Evolutionary conservation across 2,329 filamentous ascomycete species (phyloP), one percentile per base, ranked within the genome.

Genomic region (Fusarium chuoi): DNA sequence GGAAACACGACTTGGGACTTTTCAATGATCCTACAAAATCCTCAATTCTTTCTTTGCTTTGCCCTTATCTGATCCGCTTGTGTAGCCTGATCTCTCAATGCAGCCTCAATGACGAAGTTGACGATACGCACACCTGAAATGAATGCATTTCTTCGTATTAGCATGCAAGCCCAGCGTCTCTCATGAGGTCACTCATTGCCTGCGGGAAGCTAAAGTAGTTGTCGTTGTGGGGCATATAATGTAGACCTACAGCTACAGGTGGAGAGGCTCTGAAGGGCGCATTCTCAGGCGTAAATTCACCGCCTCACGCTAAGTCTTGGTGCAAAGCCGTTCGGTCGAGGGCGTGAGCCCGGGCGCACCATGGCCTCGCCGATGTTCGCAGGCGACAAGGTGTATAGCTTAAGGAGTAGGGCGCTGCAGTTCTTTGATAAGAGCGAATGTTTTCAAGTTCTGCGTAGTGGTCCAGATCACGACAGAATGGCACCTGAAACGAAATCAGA

Each of bases 61-160:
- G 2, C 3, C 6, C 7, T 3, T 0, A 22, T 11, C 4, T 5
- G 18, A 1, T 22, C 20, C 4, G 3, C 3, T 10, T 15, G 1
- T 9, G 6, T 10, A 6, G 9, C 17, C 49, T 22, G 3, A 20
- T 5, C 12, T 22, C 1, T 9, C 7, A 22, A 12, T 15, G 13
- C 13, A 26, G 3, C 0, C 2, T 14, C 0, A 26, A 1, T 15
- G 6, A 8, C 3, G 12, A 35, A 12, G 5, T 20, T 17, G 10
- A 3, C 4, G 17, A 22, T 15, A 14, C 1, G 2, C 6, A 24
- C 15, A 4, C 0, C 3, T 13, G 3, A n/a, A 30, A 4, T 7
- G 4, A n/a, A 2, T 30, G 20, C 5, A 8, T 33, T 15, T 3
- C 8, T 20, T 15, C n/a, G 9, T 17, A 22, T 36, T 0, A 13